Evolutionary conservation across 108 stramenopile genomes (phyloP), one percentile per base, ranked within the genome.

Genomic region (Fragilaria radians): DNA sequence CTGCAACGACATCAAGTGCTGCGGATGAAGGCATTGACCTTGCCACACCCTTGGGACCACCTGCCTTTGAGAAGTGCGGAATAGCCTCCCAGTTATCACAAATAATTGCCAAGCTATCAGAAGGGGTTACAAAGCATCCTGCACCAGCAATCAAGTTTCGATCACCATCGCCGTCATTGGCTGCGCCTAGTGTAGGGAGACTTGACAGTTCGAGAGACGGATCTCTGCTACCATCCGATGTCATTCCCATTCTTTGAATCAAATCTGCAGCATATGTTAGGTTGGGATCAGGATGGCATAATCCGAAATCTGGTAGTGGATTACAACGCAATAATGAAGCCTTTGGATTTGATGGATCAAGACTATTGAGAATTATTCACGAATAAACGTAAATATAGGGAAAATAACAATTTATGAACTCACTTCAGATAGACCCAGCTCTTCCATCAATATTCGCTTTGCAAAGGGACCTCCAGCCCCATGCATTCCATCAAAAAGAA

Each of bases 81-180:
- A 99, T 99, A 52, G 53, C 58, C 65, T 98, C 83, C 32, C 96
- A 95, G 61, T 99, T 84, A 48, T 96, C 96, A 36, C 95, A 96
- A 67, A 99, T 91, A 52, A 99, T 77, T 21, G 99, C 99, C 63
- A 99, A 79, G 26, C 96, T 97, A 73, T 99, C 99, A 17, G 93
- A 95, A 19, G 99, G 99, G 32, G 97, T 98, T 52, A 99, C 98
- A 73, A 99, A 99, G 89, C 99, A 99, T 69, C 91, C 81, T 22
- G 76, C 70, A 48, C 99, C 99, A 48, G 99, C 91, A 69, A 99
- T 97, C 99, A 99, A 99, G 89, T 99, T 99, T 5, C 99, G 85
- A 61, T 99, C 99, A 54, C 94, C 99, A 76, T 99, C 99, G 19
- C 99, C 99, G 72, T 99, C 99, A 26, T 95, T 94, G 22, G 99